Evolutionary conservation across 306 rosid genomes (phyloP).

Genomic region (Rosa chinensis): DNA sequence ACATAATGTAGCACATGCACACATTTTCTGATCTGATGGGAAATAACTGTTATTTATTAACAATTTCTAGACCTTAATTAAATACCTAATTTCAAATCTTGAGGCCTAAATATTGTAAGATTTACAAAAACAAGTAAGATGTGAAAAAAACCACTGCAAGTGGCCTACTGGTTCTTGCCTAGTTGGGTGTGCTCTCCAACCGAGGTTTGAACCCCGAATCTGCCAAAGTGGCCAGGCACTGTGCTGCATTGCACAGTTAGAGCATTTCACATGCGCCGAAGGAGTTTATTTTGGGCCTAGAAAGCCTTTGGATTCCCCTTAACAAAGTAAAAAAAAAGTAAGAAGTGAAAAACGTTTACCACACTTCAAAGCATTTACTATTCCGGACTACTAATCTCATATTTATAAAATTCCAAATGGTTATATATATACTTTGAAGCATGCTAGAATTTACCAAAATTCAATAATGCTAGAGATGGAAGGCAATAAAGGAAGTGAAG

Average conservation of each 20-base stretch:
- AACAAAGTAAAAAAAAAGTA: too few relatives aligned
- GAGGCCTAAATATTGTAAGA: neutral
- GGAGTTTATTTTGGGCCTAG: too few relatives aligned
- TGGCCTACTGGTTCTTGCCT: too few relatives aligned
- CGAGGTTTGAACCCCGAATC: too few relatives aligned
- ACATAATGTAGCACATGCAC: neutral
- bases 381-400: neutral
- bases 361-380: neutral
- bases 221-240: too few relatives aligned
- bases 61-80: neutral
- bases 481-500: neutral
- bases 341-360: neutral
- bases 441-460: neutral
- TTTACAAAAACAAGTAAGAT: neutral
- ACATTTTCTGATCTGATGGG: too few relatives aligned
- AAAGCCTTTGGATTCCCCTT: too few relatives aligned
- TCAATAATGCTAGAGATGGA: neutral
- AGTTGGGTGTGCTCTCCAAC: too few relatives aligned
- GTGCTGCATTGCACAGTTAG: too few relatives aligned
- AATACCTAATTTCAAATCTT: neutral
- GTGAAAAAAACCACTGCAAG: too few relatives aligned
- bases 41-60: neutral
- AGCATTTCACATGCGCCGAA: too few relatives aligned
- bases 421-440: neutral
- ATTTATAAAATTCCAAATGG: too few relatives aligned